A percentile compares a stretch with the other conserved stretches of the same genome.
Conservation (phyloP, 2,329 filamentous ascomycete genomes). For the Penicillium aurantiogriseum region DNA sequence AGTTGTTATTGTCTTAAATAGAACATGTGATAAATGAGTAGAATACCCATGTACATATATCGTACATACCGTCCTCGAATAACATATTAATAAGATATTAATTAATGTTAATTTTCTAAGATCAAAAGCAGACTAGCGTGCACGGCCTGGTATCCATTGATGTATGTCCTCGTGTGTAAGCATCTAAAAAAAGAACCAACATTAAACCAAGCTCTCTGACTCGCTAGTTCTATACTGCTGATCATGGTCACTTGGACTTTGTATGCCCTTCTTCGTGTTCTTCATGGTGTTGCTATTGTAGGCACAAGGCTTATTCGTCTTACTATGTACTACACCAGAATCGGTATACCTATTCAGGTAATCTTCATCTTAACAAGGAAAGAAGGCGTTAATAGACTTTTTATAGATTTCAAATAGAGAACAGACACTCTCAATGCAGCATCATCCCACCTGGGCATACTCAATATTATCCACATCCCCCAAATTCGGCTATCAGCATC, state of each 20-base stretch:
- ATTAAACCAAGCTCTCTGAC: conserved; percentile 9
- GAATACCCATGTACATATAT: not conserved
- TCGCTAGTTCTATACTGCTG: conserved; percentile 6
- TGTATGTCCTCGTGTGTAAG: not conserved
- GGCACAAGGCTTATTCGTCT: not conserved
- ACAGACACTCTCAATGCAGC: not conserved
- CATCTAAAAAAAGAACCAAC: conserved; percentile 26
- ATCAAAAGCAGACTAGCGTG: conserved; percentile 1
- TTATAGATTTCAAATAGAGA: not conserved
- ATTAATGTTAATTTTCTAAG: no score
- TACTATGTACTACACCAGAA: no score
- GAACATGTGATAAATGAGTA: not conserved
- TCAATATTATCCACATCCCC: not conserved
- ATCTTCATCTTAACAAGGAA: not conserved
- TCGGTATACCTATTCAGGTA: not conserved
- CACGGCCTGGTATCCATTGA: not conserved
- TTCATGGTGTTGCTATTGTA: not conserved
- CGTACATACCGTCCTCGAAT: no score
- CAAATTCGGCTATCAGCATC: not conserved
- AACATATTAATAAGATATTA: no score
- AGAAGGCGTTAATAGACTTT: not conserved
- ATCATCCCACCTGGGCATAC: not conserved
- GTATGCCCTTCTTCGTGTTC: not conserved
- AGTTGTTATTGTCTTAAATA: not conserved
- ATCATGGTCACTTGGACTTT: not conserved